Percentiles rank a stretch among this genome's conserved stretches.
Conservation (phyloP, 2,329 filamentous ascomycete genomes). For the Pseudogymnoascus sp. region DNA sequence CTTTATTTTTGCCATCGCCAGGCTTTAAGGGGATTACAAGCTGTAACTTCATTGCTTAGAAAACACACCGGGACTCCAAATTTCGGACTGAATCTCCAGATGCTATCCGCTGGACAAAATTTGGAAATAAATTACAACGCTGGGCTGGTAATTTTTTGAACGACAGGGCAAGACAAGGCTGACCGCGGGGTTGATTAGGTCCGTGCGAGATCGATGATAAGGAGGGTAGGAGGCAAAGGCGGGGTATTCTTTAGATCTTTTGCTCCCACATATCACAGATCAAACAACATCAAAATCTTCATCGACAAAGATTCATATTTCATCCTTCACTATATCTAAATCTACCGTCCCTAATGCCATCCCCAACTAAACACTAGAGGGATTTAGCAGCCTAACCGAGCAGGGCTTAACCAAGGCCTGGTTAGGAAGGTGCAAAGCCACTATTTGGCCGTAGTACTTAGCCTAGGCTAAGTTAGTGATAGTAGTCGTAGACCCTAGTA, state of each 20-base stretch:
- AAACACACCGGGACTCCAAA: background rate
- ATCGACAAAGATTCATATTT: background rate
- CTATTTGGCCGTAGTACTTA: too few relatives aligned
- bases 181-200: constrained; percentile 3
- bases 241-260: background rate
- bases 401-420: too few relatives aligned
- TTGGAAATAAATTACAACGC: background rate
- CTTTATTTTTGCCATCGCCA: constrained; percentile 7
- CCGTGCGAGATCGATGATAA: background rate
- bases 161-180: background rate
- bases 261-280: background rate
- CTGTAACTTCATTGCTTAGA: constrained; percentile 9
- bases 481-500: too few relatives aligned
- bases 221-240: background rate
- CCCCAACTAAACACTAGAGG: too few relatives aligned
- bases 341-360: background rate
- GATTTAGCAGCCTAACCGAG: too few relatives aligned
- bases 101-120: background rate
- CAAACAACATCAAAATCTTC: background rate
- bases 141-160: background rate
- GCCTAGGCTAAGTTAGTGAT: too few relatives aligned
- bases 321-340: background rate
- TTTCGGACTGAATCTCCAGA: background rate
- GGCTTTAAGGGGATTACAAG: constrained; percentile 12
- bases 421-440: too few relatives aligned